These are phyloP conservation scores for Paramecium biaurelia DNA, from an alignment of 73 alveolate species.

Conservation along the genomic window DNA sequence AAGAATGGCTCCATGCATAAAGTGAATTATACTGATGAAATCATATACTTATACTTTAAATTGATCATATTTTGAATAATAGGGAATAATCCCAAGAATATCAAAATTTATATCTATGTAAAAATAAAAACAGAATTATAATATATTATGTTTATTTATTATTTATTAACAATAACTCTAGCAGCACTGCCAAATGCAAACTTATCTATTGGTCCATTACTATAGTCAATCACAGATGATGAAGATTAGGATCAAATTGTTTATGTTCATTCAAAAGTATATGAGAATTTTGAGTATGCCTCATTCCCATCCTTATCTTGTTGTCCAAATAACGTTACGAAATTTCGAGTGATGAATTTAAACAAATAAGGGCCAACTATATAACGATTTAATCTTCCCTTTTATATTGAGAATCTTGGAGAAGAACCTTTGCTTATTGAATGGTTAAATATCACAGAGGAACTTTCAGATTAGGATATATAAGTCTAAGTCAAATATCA, in stretches of 20 bases:
- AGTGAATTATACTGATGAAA: not conserved
- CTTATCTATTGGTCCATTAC: constrained; percentile 18
- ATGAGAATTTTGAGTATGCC: not conserved
- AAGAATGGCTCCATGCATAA: not conserved
- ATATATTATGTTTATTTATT: constrained; percentile 15
- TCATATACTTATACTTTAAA: not conserved
- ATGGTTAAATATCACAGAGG: not conserved
- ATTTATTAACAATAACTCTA: not conserved
- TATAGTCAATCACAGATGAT: not conserved
- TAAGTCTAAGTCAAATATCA: not conserved
- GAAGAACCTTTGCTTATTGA: not conserved
- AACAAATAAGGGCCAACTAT: not conserved
- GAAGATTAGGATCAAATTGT: not conserved
- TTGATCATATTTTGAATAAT: not conserved
- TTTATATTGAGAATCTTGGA: not conserved
- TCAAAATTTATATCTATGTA: not conserved
- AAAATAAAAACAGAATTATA: not conserved
- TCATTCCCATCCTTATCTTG: constrained; percentile 38
- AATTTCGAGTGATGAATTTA: not conserved
- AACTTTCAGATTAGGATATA: not conserved
- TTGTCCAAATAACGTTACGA: constrained; percentile 1
- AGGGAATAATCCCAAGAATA: not conserved
- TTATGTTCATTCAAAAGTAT: not conserved
- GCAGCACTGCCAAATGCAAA: constrained; percentile 4
- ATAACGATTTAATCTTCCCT: constrained; percentile 9